Evolutionary conservation across 148 eudicot species (phyloP).

Genomic region (Chenopodium quinoa): DNA sequence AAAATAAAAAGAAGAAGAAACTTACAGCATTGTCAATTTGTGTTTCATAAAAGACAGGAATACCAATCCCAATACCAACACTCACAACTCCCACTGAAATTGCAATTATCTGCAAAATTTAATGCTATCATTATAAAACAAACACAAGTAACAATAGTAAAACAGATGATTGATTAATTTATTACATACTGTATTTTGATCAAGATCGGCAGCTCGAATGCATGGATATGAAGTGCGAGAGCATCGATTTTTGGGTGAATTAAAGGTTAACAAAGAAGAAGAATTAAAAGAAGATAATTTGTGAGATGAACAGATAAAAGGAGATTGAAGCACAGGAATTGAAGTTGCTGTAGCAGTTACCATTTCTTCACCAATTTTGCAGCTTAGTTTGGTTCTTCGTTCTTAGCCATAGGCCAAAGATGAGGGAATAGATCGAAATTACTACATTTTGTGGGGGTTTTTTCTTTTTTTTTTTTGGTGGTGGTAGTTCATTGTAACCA

Average conservation of each 20-base stretch:
- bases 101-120: slow-evolving; percentile 58
- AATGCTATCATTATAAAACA: neutral
- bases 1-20: neutral
- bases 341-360: slow-evolving; percentile 7
- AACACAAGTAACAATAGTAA: neutral
- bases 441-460: neutral
- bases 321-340: slow-evolving; percentile 41
- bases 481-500: neutral
- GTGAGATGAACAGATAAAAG: slow-evolving; percentile 43
- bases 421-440: neutral
- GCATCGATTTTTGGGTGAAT: slow-evolving; percentile 33
- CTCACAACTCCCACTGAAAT: slow-evolving; percentile 82
- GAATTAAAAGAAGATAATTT: slow-evolving; percentile 36
- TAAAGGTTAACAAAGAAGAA: slow-evolving; percentile 30
- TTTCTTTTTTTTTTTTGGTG: neutral
- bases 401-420: slow-evolving; percentile 6
- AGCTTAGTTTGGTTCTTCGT: neutral
- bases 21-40: slow-evolving; percentile 90
- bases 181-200: slow-evolving; percentile 69
- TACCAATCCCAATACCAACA: slow-evolving; percentile 85
- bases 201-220: slow-evolving; percentile 78
- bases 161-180: neutral
- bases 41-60: slow-evolving; percentile 85
- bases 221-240: slow-evolving; percentile 43
- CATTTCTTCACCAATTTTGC: slow-evolving; percentile 14